Evolutionary conservation across 2,329 filamentous ascomycete genomes (phyloP).

Genomic region (Daldinia eschscholtzii): DNA sequence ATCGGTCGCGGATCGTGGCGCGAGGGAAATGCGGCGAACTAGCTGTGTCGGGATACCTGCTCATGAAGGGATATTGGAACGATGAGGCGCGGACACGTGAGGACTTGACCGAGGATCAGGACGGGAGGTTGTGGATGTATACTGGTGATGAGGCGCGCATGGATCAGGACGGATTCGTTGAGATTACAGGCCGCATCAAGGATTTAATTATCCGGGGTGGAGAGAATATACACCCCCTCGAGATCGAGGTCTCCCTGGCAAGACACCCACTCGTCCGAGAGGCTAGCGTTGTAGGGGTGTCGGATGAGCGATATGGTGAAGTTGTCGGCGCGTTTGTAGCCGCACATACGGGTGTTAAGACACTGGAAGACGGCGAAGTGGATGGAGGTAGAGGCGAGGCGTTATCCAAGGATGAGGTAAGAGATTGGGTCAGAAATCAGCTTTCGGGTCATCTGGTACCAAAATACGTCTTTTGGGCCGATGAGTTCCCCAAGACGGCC

Average conservation of each 20-base stretch:
- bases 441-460: slow-evolving; percentile 84
- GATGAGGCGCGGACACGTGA: slow-evolving; percentile 77
- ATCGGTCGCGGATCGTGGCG: slow-evolving; percentile 70
- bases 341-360: slow-evolving; percentile 56
- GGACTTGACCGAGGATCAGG: slow-evolving; percentile 64
- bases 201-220: slow-evolving; percentile 95
- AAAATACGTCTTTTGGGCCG: slow-evolving; percentile 88
- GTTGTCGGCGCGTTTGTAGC: slow-evolving; percentile 87
- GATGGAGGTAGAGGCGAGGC: slow-evolving; percentile 35
- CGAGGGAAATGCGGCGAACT: slow-evolving; percentile 81
- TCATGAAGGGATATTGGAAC: slow-evolving; percentile 94
- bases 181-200: slow-evolving; percentile 92
- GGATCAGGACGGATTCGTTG: slow-evolving; percentile 84
- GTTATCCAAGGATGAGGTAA: slow-evolving; percentile 71
- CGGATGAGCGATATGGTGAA: slow-evolving; percentile 87
- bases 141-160: slow-evolving; percentile 93
- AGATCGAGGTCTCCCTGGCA: slow-evolving; percentile 90
- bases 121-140: slow-evolving; percentile 82
- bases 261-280: slow-evolving; percentile 78
- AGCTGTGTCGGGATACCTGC: slow-evolving; percentile 83
- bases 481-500: slow-evolving; percentile 91
- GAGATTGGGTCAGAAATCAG: slow-evolving; percentile 77
- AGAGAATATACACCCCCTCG: slow-evolving; percentile 95
- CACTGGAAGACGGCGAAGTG: slow-evolving; percentile 47
- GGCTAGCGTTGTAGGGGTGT: slow-evolving; percentile 85